phyloP scores from a whole-genome alignment of 495 filamentous ascomycete species.

The Trichoderma virens region DNA sequence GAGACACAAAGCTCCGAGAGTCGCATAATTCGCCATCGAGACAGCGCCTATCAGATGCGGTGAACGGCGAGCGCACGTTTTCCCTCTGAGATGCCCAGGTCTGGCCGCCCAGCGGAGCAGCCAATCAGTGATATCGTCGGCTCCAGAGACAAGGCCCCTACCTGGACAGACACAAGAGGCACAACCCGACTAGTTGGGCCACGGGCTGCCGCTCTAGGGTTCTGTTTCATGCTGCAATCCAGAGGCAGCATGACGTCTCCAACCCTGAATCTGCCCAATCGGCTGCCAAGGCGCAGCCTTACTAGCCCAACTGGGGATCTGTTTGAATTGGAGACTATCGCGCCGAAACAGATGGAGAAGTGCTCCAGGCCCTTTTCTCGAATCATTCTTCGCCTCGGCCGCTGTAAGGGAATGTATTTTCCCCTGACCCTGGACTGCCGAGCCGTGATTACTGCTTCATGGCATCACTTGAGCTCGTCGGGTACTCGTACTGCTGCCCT shows the following conservation, averaged over 20 bases:
- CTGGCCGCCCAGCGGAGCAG: not conserved
- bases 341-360: not conserved
- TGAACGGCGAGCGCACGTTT: not conserved
- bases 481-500: not conserved
- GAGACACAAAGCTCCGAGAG: not conserved
- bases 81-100: not conserved
- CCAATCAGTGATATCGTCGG: not conserved
- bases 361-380: not conserved
- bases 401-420: not conserved
- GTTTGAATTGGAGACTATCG: not conserved
- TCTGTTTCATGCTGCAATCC: not conserved
- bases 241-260: not conserved
- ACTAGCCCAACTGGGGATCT: slow-evolving; percentile 1
- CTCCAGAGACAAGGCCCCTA: not conserved
- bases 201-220: not conserved
- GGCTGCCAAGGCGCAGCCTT: not conserved
- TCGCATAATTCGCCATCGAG: not conserved
- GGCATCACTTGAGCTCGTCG: not conserved
- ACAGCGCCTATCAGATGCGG: slow-evolving; percentile 7
- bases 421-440: not conserved
- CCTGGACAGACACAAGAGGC: not conserved
- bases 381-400: not conserved
- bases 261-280: not conserved
- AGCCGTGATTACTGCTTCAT: not conserved
- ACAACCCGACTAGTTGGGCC: not conserved